phyloP scores from a whole-genome alignment of 1,284 basidiomycete species.

The Cryptococcus floricola region DNA sequence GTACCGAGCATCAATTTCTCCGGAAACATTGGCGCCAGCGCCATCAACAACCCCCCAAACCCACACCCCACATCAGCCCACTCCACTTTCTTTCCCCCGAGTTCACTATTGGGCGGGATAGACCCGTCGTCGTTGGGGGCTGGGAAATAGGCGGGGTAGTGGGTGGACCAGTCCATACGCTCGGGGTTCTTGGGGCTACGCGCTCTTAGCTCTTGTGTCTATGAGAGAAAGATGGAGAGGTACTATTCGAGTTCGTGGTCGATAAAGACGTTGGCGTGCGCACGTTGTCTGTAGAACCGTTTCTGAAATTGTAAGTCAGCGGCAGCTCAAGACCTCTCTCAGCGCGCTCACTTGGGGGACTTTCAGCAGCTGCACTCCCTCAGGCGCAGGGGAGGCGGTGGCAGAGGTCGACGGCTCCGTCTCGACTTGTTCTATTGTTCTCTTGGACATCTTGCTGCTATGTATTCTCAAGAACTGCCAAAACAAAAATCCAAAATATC shows the following conservation, averaged over 20 bases:
- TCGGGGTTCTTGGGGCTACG: constrained; percentile 67
- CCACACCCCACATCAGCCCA: constrained; percentile 98
- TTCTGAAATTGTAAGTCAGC: constrained; percentile 57
- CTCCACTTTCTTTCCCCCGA: constrained; percentile 58
- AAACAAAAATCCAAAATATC: too few relatives aligned
- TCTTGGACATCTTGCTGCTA: constrained; percentile 26
- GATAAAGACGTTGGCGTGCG: constrained; percentile 97
- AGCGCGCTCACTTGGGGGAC: constrained; percentile 29
- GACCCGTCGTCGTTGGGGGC: constrained; percentile 20
- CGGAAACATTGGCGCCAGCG: constrained; percentile 86
- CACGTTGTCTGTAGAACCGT: constrained; percentile 92
- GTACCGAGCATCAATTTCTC: constrained; percentile 89
- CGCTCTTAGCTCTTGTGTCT: neutral
- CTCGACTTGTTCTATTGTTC: constrained; percentile 25
- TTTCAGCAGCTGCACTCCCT: constrained; percentile 21
- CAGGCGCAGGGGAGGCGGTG: constrained; percentile 2
- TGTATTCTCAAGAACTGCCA: too few relatives aligned
- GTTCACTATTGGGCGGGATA: neutral
- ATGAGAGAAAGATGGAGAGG: constrained; percentile 11
- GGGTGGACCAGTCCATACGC: constrained; percentile 75
- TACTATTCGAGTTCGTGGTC: constrained; percentile 87
- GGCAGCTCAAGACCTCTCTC: neutral
- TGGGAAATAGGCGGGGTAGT: constrained; percentile 72
- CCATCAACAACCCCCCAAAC: constrained; percentile 89
- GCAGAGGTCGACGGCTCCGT: constrained; percentile 13